These are phyloP conservation scores for Verbena officinalis DNA, from an alignment of 257 asterid species.

Conservation along the genomic window DNA sequence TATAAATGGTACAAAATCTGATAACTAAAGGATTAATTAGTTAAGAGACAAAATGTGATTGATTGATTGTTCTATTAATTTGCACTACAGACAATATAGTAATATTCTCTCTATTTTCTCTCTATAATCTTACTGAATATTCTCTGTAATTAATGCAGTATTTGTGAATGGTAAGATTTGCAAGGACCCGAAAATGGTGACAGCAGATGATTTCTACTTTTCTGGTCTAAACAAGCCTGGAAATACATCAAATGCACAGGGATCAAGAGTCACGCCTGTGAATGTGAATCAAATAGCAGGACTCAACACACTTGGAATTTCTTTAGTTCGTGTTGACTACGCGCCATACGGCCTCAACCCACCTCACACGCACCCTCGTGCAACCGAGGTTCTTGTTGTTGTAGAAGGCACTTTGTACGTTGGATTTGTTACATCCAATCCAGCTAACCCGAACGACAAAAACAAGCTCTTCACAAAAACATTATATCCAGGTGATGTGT, in stretches of 20 bases:
- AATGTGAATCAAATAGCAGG: slow-evolving; percentile 23
- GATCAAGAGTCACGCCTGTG: background rate
- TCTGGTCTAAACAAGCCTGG: background rate
- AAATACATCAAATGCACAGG: background rate
- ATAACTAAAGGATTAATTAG: no score
- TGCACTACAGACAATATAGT: no score
- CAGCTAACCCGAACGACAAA: background rate
- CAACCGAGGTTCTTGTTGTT: slow-evolving; percentile 13
- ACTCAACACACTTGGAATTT: slow-evolving; percentile 28
- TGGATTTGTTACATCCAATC: background rate
- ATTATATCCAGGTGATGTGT: background rate
- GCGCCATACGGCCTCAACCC: slow-evolving; percentile 32
- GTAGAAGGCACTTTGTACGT: background rate
- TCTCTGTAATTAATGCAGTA: background rate
- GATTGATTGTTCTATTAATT: no score
- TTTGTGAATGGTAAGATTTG: background rate
- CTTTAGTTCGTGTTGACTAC: slow-evolving; percentile 23
- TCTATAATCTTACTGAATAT: no score
- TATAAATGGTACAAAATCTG: no score
- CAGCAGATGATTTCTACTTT: background rate
- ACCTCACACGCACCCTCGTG: slow-evolving; percentile 34
- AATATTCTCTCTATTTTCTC: no score
- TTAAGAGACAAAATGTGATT: no score
- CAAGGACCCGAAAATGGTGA: background rate
- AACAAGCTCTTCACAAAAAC: background rate